Conservation (phyloP, 768 basidiomycete genomes). For the Lentinula boryana region DNA sequence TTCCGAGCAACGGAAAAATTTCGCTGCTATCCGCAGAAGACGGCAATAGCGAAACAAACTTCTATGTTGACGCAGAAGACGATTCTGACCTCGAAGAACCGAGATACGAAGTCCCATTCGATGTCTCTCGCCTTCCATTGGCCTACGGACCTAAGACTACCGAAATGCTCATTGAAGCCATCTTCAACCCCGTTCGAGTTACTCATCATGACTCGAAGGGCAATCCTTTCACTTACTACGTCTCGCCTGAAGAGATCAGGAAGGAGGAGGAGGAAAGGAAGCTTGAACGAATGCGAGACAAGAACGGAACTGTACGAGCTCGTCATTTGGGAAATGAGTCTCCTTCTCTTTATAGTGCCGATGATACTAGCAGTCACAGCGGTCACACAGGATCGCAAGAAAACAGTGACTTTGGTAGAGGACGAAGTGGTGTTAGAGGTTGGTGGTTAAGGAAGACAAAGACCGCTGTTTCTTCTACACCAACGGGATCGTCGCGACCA, state of each 20-base stretch:
- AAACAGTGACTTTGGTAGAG: background rate
- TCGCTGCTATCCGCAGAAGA: background rate
- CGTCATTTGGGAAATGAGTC: background rate
- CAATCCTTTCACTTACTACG: constrained; percentile 6
- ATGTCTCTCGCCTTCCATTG: constrained; percentile 30
- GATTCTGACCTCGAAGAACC: constrained; percentile 1
- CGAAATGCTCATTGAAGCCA: constrained; percentile 68
- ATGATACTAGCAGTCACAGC: constrained; percentile 1
- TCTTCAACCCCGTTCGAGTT: constrained; percentile 68
- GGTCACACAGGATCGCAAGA: constrained; percentile 1
- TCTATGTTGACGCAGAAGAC: background rate
- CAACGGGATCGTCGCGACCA: background rate
- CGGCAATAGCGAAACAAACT: background rate
- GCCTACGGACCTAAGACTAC: constrained; percentile 60
- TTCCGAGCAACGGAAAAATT: background rate
- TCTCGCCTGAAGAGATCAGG: constrained; percentile 1
- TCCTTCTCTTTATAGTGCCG: background rate
- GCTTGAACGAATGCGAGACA: background rate
- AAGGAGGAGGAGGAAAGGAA: background rate
- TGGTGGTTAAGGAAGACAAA: constrained; percentile 1
- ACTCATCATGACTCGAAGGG: constrained; percentile 14
- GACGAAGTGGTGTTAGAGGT: background rate
- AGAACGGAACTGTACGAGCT: background rate
- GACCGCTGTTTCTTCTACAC: background rate
- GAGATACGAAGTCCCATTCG: constrained; percentile 3